Conservation (phyloP, 1,139 yeast species). For the Yamadazyma aaseri region DNA sequence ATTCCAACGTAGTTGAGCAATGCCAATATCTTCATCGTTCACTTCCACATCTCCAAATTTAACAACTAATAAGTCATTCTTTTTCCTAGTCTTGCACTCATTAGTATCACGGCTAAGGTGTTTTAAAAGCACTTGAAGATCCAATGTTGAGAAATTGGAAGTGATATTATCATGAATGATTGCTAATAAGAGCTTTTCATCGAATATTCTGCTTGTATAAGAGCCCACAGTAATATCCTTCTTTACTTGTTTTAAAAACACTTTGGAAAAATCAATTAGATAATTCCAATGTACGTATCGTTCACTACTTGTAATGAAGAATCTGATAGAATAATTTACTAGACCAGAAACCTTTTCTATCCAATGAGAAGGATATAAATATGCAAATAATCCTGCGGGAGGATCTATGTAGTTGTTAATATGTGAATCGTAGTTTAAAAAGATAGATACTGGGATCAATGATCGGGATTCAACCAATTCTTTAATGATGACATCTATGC, state of each 20-base stretch:
- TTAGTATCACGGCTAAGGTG: slow-evolving; percentile 25
- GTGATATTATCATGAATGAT: slow-evolving; percentile 13
- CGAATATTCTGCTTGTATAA: slow-evolving; percentile 22
- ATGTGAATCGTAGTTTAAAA: slow-evolving; percentile 11
- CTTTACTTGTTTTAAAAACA: slow-evolving; percentile 10
- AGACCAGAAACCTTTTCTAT: slow-evolving; percentile 6
- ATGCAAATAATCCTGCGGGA: slow-evolving; percentile 11
- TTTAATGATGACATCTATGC: slow-evolving; percentile 22
- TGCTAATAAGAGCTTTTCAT: slow-evolving; percentile 16
- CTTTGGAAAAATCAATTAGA: slow-evolving; percentile 18
- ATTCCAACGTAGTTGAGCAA: slow-evolving; percentile 24
- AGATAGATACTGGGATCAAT: slow-evolving; percentile 26
- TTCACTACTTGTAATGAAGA: slow-evolving; percentile 18
- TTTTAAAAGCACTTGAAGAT: slow-evolving; percentile 25
- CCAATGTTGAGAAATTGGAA: slow-evolving; percentile 18
- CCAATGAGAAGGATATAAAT: slow-evolving; percentile 24
- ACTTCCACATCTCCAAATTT: slow-evolving; percentile 22
- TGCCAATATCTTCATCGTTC: slow-evolving; percentile 30
- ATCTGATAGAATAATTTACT: slow-evolving; percentile 2
- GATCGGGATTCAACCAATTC: slow-evolving; percentile 24
- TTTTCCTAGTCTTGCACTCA: slow-evolving; percentile 14
- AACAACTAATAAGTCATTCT: slow-evolving; percentile 19
- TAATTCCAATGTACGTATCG: slow-evolving; percentile 27
- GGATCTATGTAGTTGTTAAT: slow-evolving; percentile 13
- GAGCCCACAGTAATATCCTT: slow-evolving; percentile 16